A percentile compares a stretch with the other conserved stretches of the same genome.
Conservation (phyloP, 2,329 filamentous ascomycete genomes). For the Escovopsis sp. region DNA sequence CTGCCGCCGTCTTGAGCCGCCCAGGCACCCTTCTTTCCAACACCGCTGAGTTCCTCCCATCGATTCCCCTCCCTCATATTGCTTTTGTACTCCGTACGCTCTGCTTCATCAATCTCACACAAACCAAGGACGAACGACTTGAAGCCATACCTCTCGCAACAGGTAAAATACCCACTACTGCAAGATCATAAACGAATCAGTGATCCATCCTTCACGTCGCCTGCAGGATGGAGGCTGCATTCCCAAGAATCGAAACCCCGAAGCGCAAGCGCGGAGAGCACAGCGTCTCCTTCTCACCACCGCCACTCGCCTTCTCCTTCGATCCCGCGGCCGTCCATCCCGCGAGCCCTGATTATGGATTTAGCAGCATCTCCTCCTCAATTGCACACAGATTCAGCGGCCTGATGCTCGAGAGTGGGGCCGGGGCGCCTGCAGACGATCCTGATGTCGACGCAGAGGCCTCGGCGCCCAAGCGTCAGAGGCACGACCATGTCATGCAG, state of each 20-base stretch:
- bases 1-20: too few species aligned
- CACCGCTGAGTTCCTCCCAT: too few species aligned
- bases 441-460: slow-evolving; percentile 16
- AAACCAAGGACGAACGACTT: too few species aligned
- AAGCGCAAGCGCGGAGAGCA: slow-evolving; percentile 32
- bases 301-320: slow-evolving; percentile 32
- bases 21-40: too few species aligned
- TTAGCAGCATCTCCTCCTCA: slow-evolving; percentile 35
- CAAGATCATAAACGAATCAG: neutral
- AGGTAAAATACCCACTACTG: neutral
- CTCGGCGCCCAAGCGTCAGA: slow-evolving; percentile 23
- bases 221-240: slow-evolving; percentile 3
- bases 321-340: slow-evolving; percentile 17
- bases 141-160: too few species aligned
- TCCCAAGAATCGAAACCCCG: slow-evolving; percentile 19
- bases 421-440: slow-evolving; percentile 24
- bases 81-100: too few species aligned
- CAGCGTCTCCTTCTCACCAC: slow-evolving; percentile 8
- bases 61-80: too few species aligned
- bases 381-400: slow-evolving; percentile 39
- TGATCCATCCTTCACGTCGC: too few species aligned
- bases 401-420: slow-evolving; percentile 32
- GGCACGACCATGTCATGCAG: slow-evolving; percentile 18
- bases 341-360: slow-evolving; percentile 26
- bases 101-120: too few species aligned